These are phyloP conservation scores for Panellus pusillus DNA, from an alignment of 768 basidiomycete genomes.

Conservation along the genomic window DNA sequence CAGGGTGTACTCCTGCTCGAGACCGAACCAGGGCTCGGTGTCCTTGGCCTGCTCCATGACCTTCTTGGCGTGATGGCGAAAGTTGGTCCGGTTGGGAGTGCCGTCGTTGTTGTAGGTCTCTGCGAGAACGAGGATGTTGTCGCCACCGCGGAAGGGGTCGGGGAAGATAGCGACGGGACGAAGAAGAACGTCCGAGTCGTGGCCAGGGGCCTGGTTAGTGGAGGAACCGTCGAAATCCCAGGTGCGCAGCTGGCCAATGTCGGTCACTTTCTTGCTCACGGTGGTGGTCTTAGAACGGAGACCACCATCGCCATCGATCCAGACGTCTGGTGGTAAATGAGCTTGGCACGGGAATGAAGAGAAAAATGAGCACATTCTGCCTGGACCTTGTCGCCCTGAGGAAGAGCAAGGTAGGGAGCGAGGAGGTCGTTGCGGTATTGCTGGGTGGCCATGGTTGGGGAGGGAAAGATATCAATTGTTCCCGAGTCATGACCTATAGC, in stretches of 20 bases:
- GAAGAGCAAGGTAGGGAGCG: constrained; percentile 83
- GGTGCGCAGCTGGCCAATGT: constrained; percentile 88
- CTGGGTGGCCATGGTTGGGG: constrained; percentile 32
- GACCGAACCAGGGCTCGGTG: constrained; percentile 88
- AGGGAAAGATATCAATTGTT: constrained; percentile 22
- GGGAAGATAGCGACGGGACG: constrained; percentile 97
- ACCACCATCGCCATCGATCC: constrained; percentile 95
- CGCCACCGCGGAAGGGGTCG: constrained; percentile 98
- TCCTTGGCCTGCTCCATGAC: constrained; percentile 91
- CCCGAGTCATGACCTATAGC: background rate
- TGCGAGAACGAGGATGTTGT: constrained; percentile 96
- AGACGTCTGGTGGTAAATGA: constrained; percentile 69
- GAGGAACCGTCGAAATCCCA: constrained; percentile 99
- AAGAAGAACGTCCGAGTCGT: constrained; percentile 97
- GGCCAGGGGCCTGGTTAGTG: constrained; percentile 94
- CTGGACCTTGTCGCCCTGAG: constrained; percentile 91
- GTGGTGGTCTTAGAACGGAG: constrained; percentile 98
- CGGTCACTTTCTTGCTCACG: constrained; percentile 79
- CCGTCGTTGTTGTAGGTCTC: constrained; percentile 99
- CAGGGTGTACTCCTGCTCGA: constrained; percentile 99
- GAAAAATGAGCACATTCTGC: constrained; percentile 71
- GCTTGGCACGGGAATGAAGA: constrained; percentile 5
- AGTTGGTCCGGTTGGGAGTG: constrained; percentile 95
- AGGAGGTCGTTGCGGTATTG: constrained; percentile 81
- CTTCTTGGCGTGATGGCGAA: constrained; percentile 92